A percentile compares a stretch with the other conserved stretches of the same genome.
These are phyloP conservation scores for Agrocybe praecox DNA, from an alignment of 768 basidiomycete species.

Conservation along the genomic window DNA sequence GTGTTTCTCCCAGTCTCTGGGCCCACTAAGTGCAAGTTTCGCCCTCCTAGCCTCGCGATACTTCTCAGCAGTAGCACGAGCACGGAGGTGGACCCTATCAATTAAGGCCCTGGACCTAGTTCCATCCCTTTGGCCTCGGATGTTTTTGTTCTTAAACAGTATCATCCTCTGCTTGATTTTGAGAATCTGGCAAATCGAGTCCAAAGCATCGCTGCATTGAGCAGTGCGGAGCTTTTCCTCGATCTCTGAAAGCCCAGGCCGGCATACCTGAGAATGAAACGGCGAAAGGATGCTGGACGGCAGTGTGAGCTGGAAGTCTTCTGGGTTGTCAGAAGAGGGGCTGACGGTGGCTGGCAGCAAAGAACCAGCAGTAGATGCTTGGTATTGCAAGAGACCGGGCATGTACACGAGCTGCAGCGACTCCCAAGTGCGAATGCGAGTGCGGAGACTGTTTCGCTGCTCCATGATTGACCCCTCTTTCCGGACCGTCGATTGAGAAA, in stretches of 20 bases:
- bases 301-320: slow-evolving; percentile 4
- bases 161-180: slow-evolving; percentile 11
- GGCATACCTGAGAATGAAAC: neutral
- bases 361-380: neutral
- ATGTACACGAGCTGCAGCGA: slow-evolving; percentile 10
- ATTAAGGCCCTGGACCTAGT: slow-evolving; percentile 5
- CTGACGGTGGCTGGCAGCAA: neutral
- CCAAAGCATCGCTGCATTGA: slow-evolving; percentile 11
- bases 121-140: slow-evolving; percentile 1
- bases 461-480: slow-evolving; percentile 2
- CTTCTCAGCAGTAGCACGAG: neutral
- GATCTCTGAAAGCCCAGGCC: neutral
- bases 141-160: slow-evolving; percentile 8
- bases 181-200: neutral
- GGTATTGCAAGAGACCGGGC: slow-evolving; percentile 13
- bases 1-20: slow-evolving; percentile 13
- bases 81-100: slow-evolving; percentile 11
- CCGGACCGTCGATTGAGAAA: no score
- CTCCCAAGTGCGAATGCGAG: neutral
- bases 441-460: neutral
- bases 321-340: neutral
- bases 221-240: slow-evolving; percentile 8
- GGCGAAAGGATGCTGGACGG: slow-evolving; percentile 1
- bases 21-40: slow-evolving; percentile 7
- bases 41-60: slow-evolving; percentile 10